Percentiles rank a stretch among this genome's conserved stretches.
phyloP scores from a whole-genome alignment of 805 yeast genomes.

The Yamadazyma scolyti region DNA sequence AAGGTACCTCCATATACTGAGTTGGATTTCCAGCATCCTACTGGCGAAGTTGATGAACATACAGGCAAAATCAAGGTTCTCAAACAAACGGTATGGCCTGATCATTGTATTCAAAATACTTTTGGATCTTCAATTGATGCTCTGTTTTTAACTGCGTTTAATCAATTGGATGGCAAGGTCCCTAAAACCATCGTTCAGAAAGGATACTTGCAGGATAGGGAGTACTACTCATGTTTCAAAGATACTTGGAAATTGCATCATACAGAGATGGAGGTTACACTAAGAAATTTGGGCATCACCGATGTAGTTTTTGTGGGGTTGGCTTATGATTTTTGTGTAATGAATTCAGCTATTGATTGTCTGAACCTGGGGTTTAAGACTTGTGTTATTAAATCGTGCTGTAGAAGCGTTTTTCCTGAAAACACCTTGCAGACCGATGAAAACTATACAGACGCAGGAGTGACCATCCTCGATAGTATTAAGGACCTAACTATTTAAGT shows the following conservation, averaged over 20 bases:
- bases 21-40: constrained; percentile 50
- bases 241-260: constrained; percentile 73
- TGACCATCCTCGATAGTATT: constrained; percentile 18
- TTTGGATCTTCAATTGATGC: constrained; percentile 62
- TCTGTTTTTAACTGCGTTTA: constrained; percentile 39
- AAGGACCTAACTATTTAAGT: constrained; percentile 9
- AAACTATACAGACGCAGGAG: constrained; percentile 29
- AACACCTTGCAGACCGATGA: constrained; percentile 30
- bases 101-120: constrained; percentile 77
- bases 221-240: constrained; percentile 82
- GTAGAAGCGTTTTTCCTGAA: constrained; percentile 53
- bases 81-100: constrained; percentile 76
- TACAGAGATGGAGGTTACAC: constrained; percentile 57
- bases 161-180: constrained; percentile 26
- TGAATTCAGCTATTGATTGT: constrained; percentile 71
- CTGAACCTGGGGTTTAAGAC: constrained; percentile 60
- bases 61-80: constrained; percentile 21
- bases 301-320: constrained; percentile 75
- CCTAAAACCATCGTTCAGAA: constrained; percentile 50
- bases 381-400: constrained; percentile 52
- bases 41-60: constrained; percentile 19
- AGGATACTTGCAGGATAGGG: constrained; percentile 70
- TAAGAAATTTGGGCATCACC: constrained; percentile 45
- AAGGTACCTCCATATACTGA: constrained; percentile 46
- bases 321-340: constrained; percentile 85